Base-by-base conservation (phyloP, 2,329 filamentous ascomycete species). In the Didymellaceae sp. region DNA sequence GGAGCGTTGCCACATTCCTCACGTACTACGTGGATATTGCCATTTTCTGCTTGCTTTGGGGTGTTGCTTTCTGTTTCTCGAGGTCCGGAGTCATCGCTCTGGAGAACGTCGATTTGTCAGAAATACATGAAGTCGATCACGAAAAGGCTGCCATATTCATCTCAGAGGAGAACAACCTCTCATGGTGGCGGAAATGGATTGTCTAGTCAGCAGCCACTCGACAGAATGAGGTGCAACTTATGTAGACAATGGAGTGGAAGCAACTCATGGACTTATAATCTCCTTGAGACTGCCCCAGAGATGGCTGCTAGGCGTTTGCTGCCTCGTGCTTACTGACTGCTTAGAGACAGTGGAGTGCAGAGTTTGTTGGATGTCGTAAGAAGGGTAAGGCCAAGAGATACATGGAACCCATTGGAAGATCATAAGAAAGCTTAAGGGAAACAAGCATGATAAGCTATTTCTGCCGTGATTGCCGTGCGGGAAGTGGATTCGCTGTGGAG, bases 11-110 rank as follows among this genome's bases (percentile, higher is more conserved):
- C 26, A 45, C 41, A 5, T 52, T 52, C n/a, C 14, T 57, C 18
- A 85, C 83, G 0, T 77, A 81, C 0, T 87, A 87, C 58, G 78
- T 86, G 13, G 55, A 51, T 11, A 54, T 62, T 10, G 44, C 54
- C 1, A 57, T 62, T 17, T 62, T 61, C 28, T 13, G 42, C 5
- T 31, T 47, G 2, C 18, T 42, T 2, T 44, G 40, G 21, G 10
- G 18, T 34, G 28, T 32, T 16, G 39, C 16, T 1, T 32, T 42
- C 5, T 42, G 26, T 18, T 31, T 32, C 28, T 24, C n/a, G 10
- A 32, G n/a, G 16, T 42, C 26, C 18, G 18, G 38, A 9, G 22
- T 41, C 11, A 16, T 41, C 7, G 18, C 17, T 8, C 14, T 41
- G 18, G 25, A 17, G 8, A 25, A 40, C 10, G 10, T 40, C 16